Evolutionary conservation across 2,329 filamentous ascomycete species (phyloP).

Genomic region (Tolypocladium ovalisporum): DNA sequence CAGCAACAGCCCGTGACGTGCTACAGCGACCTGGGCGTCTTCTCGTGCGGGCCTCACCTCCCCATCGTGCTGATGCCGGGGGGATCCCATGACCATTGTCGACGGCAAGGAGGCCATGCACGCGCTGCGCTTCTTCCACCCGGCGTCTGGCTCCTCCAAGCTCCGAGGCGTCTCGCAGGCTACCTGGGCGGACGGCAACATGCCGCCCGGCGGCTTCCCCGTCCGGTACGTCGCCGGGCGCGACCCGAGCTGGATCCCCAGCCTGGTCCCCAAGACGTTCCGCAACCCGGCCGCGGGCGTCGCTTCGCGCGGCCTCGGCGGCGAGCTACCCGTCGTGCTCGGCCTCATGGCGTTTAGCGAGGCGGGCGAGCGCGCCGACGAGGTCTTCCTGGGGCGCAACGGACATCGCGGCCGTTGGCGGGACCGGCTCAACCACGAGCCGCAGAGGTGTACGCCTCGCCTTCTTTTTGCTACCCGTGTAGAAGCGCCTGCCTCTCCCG

Average conservation of each 20-base stretch:
- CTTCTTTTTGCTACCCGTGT: not conserved
- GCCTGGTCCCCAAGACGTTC: conserved; percentile 22
- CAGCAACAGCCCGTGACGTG: not conserved
- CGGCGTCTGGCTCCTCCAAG: not conserved
- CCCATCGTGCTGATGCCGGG: conserved; percentile 19
- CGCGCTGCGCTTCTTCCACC: conserved; percentile 18
- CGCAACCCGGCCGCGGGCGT: conserved; percentile 2
- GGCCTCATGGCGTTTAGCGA: conserved; percentile 27
- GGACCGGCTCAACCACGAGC: conserved; percentile 4
- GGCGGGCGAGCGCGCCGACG: conserved; percentile 5
- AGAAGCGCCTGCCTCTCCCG: too few relatives aligned
- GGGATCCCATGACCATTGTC: conserved; percentile 6
- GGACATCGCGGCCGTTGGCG: conserved; percentile 13
- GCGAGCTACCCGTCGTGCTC: conserved; percentile 26
- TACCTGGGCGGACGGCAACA: conserved; percentile 8
- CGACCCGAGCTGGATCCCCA: conserved; percentile 25
- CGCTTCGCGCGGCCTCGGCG: conserved; percentile 21
- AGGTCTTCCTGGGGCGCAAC: conserved; percentile 11
- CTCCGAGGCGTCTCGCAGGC: conserved; percentile 17
- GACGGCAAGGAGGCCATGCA: conserved; percentile 11
- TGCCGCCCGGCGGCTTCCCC: conserved; percentile 4
- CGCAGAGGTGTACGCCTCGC: conserved; percentile 16
- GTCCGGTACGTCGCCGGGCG: conserved; percentile 19
- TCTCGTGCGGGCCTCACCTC: conserved; percentile 24
- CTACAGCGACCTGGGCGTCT: conserved; percentile 19